Conservation (phyloP, 305 asterid genomes). For the Fraxinus floribunda region DNA sequence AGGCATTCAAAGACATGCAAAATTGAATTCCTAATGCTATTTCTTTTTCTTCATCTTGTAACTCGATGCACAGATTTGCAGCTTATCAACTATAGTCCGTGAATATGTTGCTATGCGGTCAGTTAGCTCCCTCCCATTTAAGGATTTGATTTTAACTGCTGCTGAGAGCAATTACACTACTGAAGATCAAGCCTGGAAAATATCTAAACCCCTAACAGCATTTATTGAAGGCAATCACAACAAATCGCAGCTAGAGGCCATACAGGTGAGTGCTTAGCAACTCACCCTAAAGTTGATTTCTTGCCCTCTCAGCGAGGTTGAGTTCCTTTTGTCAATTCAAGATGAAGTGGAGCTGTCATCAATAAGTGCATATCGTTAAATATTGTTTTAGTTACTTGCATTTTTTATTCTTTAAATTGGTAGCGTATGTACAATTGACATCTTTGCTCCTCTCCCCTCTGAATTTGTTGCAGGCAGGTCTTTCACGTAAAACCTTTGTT, state of each 20-base stretch:
- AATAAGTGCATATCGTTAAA: background rate
- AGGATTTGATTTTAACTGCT: conserved; percentile 77
- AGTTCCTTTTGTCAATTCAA: background rate
- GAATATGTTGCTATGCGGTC: conserved; percentile 90
- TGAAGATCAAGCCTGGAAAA: conserved; percentile 88
- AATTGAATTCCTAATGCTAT: conserved; percentile 16
- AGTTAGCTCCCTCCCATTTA: conserved; percentile 77
- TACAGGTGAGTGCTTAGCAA: conserved; percentile 62
- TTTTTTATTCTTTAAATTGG: background rate
- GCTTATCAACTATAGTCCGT: conserved; percentile 90
- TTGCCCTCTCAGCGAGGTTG: conserved; percentile 13
- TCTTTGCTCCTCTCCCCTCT: conserved; percentile 14
- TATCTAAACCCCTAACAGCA: conserved; percentile 68
- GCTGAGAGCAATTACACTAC: conserved; percentile 45
- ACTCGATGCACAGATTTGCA: conserved; percentile 63
- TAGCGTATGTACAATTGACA: conserved; percentile 21
- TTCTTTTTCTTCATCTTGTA: conserved; percentile 18
- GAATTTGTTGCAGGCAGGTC: conserved; percentile 74
- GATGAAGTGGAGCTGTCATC: background rate
- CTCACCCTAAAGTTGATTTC: conserved; percentile 16
- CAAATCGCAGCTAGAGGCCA: conserved; percentile 81
- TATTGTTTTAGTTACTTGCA: background rate
- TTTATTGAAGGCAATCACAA: conserved; percentile 74
- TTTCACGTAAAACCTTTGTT: conserved; percentile 76
- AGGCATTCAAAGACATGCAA: background rate